A percentile compares a stretch with the other conserved stretches of the same genome.
Evolutionary conservation across 352 stramenopile species (phyloP).

Genomic region (Globisporangium sylvaticum): DNA sequence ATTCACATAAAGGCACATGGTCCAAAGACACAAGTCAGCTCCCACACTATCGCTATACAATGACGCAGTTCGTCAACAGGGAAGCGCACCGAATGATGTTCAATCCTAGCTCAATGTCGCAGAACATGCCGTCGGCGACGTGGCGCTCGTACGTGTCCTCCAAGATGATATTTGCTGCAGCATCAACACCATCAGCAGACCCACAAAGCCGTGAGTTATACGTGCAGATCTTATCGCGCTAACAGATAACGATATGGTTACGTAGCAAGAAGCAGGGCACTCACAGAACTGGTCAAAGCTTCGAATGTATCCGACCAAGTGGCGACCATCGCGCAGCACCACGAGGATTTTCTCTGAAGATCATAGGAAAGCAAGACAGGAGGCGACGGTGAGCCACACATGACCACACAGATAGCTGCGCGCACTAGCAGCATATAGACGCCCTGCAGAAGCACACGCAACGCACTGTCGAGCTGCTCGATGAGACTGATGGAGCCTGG

Average conservation of each 20-base stretch:
- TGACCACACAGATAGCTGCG: background rate
- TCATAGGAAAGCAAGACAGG: background rate
- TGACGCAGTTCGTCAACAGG: background rate
- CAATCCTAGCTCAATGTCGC: conserved; percentile 94
- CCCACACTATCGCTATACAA: background rate
- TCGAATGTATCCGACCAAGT: conserved; percentile 91
- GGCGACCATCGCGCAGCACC: conserved; percentile 93
- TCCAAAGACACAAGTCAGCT: background rate
- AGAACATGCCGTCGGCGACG: conserved; percentile 86
- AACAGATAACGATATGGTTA: too few species aligned
- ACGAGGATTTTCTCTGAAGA: conserved; percentile 84
- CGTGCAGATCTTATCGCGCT: background rate
- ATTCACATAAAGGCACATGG: background rate
- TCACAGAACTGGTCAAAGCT: conserved; percentile 88
- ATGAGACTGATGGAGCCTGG: conserved; percentile 81
- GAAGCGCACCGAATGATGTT: conserved; percentile 90
- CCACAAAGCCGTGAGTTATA: background rate
- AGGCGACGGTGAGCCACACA: background rate
- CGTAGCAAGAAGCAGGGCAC: conserved; percentile 12
- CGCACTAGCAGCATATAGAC: background rate
- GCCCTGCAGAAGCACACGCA: background rate
- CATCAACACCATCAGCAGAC: background rate
- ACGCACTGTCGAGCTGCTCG: conserved; percentile 82
- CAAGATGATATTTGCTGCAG: conserved; percentile 93
- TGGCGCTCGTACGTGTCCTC: conserved; percentile 93